Base-by-base conservation (phyloP, 768 basidiomycete species). In the Leccinum barrowsii region DNA sequence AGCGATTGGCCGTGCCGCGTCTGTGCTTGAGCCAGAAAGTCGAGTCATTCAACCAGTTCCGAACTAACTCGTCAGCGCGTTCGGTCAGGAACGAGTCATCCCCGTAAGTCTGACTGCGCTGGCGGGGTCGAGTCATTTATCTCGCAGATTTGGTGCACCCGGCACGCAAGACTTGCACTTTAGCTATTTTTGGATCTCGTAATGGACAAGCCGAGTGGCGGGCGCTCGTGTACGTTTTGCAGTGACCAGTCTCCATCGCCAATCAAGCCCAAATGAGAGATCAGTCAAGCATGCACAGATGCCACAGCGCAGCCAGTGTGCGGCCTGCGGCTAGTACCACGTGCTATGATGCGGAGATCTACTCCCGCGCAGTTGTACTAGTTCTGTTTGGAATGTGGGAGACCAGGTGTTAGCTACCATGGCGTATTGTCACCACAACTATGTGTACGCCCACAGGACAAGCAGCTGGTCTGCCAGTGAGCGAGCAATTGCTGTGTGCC, bases 1-100 rank as follows among this genome's bases (percentile, higher is more conserved):
- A 58, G 32, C 40, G 54, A 63, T 63, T 67, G 60, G 63, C 65
- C 65, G 63, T 67, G 64, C 62, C 50, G 44, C 22, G 49, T 63
- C 63, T 59, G 71, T 63, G 60, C 62, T 57, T 55, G 47, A n/a
- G 58, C 60, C 58, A 58, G 58, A 60, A 54, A 47, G 61, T 60
- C 56, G 60, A 62, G 59, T 55, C 57, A 52, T 22, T 21, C 21
- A 61, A 32, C 28, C 40, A 44, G 56, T 50, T 56, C 53, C 58
- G 62, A 58, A 34, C 40, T 52, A 60, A 60, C 54, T 59, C 47
- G 52, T 67, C 61, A 61, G 55, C 54, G 28, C 28, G 40, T 49
- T 52, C 61, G 61, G 59, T 60, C 61, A 73, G 71, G 71, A 63
- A 74, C 70, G 30, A 53, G 35, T 19, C 56, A 49, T 35, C 26